Evolutionary conservation across 352 stramenopile genomes (phyloP), one percentile per base, ranked within the genome.

Genomic region (Phytophthora foliorum): DNA sequence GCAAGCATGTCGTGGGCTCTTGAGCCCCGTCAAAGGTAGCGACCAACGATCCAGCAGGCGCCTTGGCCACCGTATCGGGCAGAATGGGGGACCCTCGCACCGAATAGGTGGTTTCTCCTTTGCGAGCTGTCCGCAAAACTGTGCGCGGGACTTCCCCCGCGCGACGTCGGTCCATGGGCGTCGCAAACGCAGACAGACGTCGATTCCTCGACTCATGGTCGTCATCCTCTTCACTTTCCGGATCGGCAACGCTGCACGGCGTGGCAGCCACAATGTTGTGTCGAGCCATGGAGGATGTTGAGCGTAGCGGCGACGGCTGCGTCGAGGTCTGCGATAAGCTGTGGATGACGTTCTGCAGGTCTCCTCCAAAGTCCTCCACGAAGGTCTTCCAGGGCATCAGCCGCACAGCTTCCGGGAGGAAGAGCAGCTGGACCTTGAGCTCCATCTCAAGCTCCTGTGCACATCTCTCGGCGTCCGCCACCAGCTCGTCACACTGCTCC

Each of bases 351-450:
- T 89, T 91, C 54, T 87, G 73, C 25, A 94, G 71, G 57, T 85
- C 84, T 41, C 87, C 87, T 38, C 80, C 82, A 68, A 89, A 93
- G 64, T 93, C 83, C n/a, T 87, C 80, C 41, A 85, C 88, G 63
- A 94, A 92, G 39, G 80, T 92, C 65, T 88, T 90, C 85, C 85
- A 93, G 14, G 84, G 75, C 85, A 94, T 92, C 58, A 80, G 73
- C 24, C 83, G 85, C 66, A 94, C 85, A 6, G 82, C 75, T 52
- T 91, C 79, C 19, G 87, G 87, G 16, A 94, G 60, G 32, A 78
- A 91, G 58, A 93, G 77, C 71, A 94, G 74, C 75, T 94, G 83
- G 68, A 94, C 79, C 34, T 91, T 90, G 31, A 94, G 76, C 59
- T 93, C 85, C 77, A 90, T 86, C 57, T 82, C 67, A 25, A 94